phyloP scores from a whole-genome alignment of 2,329 filamentous ascomycete species.

The Lachnellula occidentalis region DNA sequence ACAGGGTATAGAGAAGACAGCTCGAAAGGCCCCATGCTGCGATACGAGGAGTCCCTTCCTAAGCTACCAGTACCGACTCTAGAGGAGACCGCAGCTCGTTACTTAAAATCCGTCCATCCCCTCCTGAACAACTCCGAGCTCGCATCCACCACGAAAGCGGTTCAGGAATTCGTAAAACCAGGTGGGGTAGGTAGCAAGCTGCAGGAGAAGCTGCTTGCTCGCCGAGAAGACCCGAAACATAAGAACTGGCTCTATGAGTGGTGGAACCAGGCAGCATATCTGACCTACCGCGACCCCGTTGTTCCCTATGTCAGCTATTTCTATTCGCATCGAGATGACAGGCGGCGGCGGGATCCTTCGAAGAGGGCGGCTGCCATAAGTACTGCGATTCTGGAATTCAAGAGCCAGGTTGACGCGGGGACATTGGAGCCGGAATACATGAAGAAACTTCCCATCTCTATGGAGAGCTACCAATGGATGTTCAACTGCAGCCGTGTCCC shows the following conservation, averaged over 20 bases:
- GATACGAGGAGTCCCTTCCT: constrained; percentile 82
- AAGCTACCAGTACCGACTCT: constrained; percentile 74
- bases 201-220: constrained; percentile 80
- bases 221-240: constrained; percentile 69
- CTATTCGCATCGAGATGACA: constrained; percentile 95
- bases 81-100: constrained; percentile 74
- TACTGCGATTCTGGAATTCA: constrained; percentile 84
- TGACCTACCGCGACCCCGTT: constrained; percentile 89
- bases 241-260: constrained; percentile 97
- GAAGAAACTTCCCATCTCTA: constrained; percentile 94
- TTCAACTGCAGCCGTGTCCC: constrained; percentile 91
- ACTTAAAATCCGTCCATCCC: constrained; percentile 74
- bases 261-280: constrained; percentile 96
- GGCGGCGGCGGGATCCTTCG: constrained; percentile 76
- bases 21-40: constrained; percentile 73
- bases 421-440: constrained; percentile 96
- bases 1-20: constrained; percentile 74
- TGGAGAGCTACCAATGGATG: constrained; percentile 99
- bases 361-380: constrained; percentile 91
- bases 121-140: constrained; percentile 65
- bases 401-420: constrained; percentile 78
- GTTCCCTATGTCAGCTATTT: constrained; percentile 99
- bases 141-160: constrained; percentile 70
- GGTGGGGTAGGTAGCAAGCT: constrained; percentile 76
- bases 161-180: constrained; percentile 84